Conservation (phyloP, 805 yeast genomes). For the Saturnispora diversa region DNA sequence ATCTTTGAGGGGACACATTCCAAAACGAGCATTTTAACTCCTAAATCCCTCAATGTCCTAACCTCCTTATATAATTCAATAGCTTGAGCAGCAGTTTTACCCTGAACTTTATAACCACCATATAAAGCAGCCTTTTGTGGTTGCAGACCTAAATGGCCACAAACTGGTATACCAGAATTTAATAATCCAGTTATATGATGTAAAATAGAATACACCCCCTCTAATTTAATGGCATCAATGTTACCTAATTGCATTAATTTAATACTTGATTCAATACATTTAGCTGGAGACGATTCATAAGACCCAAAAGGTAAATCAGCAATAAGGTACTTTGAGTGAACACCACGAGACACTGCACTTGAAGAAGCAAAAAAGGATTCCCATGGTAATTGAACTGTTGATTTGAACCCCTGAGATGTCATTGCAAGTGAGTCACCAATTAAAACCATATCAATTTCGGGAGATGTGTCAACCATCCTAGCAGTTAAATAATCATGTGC, state of each 20-base stretch:
- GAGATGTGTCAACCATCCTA: conserved; percentile 50
- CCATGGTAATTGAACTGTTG: conserved; percentile 66
- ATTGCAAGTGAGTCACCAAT: conserved; percentile 92
- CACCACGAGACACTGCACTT: conserved; percentile 68
- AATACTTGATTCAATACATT: conserved; percentile 56
- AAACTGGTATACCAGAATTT: conserved; percentile 72
- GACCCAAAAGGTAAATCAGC: conserved; percentile 89
- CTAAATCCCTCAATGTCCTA: conserved; percentile 58
- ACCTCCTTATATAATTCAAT: conserved; percentile 58
- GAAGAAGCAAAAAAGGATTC: conserved; percentile 77
- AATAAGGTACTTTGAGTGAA: conserved; percentile 53
- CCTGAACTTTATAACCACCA: conserved; percentile 89
- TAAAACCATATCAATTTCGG: conserved; percentile 60
- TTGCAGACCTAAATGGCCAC: conserved; percentile 88
- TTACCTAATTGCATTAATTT: conserved; percentile 49
- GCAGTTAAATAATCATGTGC: conserved; percentile 85
- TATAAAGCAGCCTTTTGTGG: conserved; percentile 76
- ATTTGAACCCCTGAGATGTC: conserved; percentile 77
- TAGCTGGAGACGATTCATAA: conserved; percentile 55
- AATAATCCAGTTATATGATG: conserved; percentile 50
- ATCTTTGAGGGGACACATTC: conserved; percentile 82
- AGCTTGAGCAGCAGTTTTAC: conserved; percentile 50
- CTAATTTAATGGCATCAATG: conserved; percentile 71
- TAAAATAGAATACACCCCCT: conserved; percentile 61
- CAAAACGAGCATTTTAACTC: conserved; percentile 64